A percentile compares a stretch with the other conserved stretches of the same genome.
Evolutionary conservation across 2,329 filamentous ascomycete species (phyloP).

Genomic region (Stagonosporopsis rhizophila): DNA sequence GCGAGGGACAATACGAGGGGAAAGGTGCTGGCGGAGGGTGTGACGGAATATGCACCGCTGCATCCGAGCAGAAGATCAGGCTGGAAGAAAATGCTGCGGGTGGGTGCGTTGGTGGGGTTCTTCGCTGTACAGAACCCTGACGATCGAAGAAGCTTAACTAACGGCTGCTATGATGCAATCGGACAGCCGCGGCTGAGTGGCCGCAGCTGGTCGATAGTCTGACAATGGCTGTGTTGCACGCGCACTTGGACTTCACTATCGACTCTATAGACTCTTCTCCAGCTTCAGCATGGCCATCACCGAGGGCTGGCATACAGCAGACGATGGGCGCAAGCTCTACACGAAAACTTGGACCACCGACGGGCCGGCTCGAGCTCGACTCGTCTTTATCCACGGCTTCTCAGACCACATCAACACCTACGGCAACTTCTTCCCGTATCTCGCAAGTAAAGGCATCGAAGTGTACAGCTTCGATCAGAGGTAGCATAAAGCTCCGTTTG

Average conservation of each 20-base stretch:
- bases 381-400: slow-evolving; percentile 89
- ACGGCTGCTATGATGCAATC: slow-evolving; percentile 17
- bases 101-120: slow-evolving; percentile 27
- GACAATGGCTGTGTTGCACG: background rate
- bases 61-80: slow-evolving; percentile 19
- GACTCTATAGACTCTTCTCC: background rate
- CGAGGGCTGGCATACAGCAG: slow-evolving; percentile 60
- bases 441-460: slow-evolving; percentile 76
- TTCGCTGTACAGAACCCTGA: slow-evolving; percentile 11
- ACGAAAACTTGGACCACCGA: slow-evolving; percentile 69
- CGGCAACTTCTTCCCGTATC: slow-evolving; percentile 72
- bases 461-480: slow-evolving; percentile 81
- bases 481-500: slow-evolving; percentile 38
- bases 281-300: background rate
- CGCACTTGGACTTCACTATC: background rate
- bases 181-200: slow-evolving; percentile 10
- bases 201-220: background rate
- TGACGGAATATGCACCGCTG: slow-evolving; percentile 26
- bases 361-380: slow-evolving; percentile 68
- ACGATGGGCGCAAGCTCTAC: slow-evolving; percentile 64
- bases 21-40: slow-evolving; percentile 20
- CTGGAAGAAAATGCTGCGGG: slow-evolving; percentile 27
- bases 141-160: slow-evolving; percentile 19
- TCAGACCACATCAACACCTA: slow-evolving; percentile 75
- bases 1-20: slow-evolving; percentile 20